Percentiles rank a stretch among this genome's conserved stretches.
Evolutionary conservation across 2,329 filamentous ascomycete species (phyloP).

Genomic region (Venturia pyrina): DNA sequence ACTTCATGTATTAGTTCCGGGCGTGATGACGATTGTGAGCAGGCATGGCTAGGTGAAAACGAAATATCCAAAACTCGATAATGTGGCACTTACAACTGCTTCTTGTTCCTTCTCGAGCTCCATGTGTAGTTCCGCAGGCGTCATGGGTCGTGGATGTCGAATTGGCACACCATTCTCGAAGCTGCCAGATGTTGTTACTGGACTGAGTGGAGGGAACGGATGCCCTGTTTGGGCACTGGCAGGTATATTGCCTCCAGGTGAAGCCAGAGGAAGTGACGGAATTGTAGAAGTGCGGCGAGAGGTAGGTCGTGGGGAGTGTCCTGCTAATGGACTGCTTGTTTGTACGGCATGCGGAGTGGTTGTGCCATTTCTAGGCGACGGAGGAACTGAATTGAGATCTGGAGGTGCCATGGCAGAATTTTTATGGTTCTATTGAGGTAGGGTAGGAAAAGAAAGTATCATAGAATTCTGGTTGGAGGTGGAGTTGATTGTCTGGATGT

Average conservation of each 20-base stretch:
- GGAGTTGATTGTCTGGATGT: background rate
- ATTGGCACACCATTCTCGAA: conserved; percentile 45
- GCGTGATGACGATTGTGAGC: background rate
- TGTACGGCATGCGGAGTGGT: conserved; percentile 18
- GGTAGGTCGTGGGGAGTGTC: conserved; percentile 24
- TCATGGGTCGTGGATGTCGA: conserved; percentile 78
- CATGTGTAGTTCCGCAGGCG: conserved; percentile 77
- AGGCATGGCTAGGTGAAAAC: background rate
- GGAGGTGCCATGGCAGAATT: conserved; percentile 21
- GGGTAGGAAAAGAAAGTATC: background rate
- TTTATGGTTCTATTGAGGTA: background rate
- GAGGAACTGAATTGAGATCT: conserved; percentile 36
- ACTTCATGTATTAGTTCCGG: background rate
- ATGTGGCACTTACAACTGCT: conserved; percentile 57
- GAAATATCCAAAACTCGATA: background rate
- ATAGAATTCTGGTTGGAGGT: background rate
- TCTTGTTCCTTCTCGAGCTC: conserved; percentile 94
- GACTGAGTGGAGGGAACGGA: conserved; percentile 28
- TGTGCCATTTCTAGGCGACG: conserved; percentile 24
- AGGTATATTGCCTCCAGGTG: conserved; percentile 23
- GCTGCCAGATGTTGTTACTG: conserved; percentile 19
- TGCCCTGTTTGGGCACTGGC: conserved; percentile 19
- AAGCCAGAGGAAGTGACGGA: conserved; percentile 31
- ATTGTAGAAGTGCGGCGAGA: conserved; percentile 38
- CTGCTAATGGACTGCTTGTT: conserved; percentile 20